Percentiles rank a stretch among this genome's conserved stretches.
phyloP scores from a whole-genome alignment of 2,329 filamentous ascomycete genomes.

The Diaporthe sp. region DNA sequence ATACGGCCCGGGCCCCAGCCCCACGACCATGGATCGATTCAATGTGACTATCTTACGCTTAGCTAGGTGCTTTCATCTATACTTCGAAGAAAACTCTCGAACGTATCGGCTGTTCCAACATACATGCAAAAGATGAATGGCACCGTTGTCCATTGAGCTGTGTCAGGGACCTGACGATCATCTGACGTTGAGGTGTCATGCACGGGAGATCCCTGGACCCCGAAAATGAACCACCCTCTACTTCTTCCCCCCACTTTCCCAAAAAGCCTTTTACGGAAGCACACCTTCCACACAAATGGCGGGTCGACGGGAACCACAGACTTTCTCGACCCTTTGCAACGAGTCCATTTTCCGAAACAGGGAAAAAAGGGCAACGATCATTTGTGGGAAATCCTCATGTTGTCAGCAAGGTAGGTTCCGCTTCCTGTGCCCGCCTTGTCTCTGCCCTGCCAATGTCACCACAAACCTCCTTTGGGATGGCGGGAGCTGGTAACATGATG shows the following conservation, averaged over 20 bases:
- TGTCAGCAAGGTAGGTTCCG: not conserved
- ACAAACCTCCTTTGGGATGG: slow-evolving; percentile 3
- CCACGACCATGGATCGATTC: not conserved
- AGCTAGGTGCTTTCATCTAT: not conserved
- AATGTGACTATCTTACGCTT: not conserved
- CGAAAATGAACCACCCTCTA: slow-evolving; percentile 3
- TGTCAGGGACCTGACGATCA: slow-evolving; percentile 21
- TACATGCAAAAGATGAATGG: not conserved
- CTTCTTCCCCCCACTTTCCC: slow-evolving; percentile 26
- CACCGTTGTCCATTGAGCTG: not conserved
- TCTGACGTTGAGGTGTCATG: slow-evolving; percentile 10
- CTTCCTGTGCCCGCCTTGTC: not conserved
- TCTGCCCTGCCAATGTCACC: slow-evolving; percentile 7
- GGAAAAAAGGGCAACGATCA: slow-evolving; percentile 14
- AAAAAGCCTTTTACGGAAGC: slow-evolving; percentile 31
- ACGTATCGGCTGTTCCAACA: not conserved
- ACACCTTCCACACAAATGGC: slow-evolving; percentile 31
- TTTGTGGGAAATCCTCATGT: slow-evolving; percentile 38
- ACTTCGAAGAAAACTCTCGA: not conserved
- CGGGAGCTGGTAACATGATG: not conserved
- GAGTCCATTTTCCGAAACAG: not conserved
- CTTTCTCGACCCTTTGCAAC: not conserved
- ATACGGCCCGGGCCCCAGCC: not conserved
- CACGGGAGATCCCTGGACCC: slow-evolving; percentile 5
- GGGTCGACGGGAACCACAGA: slow-evolving; percentile 27